phyloP scores from a whole-genome alignment of 192 early-diverging fungal species.

The Entomortierella beljakovae region DNA sequence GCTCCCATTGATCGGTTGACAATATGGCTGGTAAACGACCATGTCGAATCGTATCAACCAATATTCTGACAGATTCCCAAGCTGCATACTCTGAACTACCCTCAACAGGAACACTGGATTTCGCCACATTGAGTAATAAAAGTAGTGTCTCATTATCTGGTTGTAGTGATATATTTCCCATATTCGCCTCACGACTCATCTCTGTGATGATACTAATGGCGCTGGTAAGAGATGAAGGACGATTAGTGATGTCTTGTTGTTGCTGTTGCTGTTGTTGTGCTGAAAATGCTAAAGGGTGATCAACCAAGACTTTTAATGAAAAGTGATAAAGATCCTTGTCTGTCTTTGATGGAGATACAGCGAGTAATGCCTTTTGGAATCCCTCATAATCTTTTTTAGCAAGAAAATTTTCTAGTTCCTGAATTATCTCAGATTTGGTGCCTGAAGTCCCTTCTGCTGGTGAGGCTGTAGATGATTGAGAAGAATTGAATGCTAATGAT shows the following conservation, averaged over 20 bases:
- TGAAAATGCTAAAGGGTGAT: conserved; percentile 29
- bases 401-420: conserved; percentile 33
- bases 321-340: conserved; percentile 37
- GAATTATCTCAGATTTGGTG: conserved; percentile 5
- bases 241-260: neutral
- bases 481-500: neutral
- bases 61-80: conserved; percentile 18
- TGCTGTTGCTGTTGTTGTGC: neutral
- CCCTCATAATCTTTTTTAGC: conserved; percentile 24
- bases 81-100: neutral
- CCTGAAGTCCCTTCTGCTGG: conserved; percentile 7
- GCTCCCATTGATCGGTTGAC: conserved; percentile 47
- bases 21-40: conserved; percentile 42
- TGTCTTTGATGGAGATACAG: neutral
- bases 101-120: too few relatives aligned
- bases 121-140: conserved; percentile 31
- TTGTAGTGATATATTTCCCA: conserved; percentile 24
- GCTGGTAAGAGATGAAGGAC: conserved; percentile 21
- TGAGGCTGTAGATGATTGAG: neutral
- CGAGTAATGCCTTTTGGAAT: conserved; percentile 28
- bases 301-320: conserved; percentile 23
- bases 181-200: conserved; percentile 49
- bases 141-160: conserved; percentile 35
- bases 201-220: conserved; percentile 44
- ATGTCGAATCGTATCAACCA: conserved; percentile 49